Evolutionary conservation across 2,329 filamentous ascomycete species (phyloP), one percentile per base, ranked within the genome.

Genomic region (Rasamsonia emersonii): DNA sequence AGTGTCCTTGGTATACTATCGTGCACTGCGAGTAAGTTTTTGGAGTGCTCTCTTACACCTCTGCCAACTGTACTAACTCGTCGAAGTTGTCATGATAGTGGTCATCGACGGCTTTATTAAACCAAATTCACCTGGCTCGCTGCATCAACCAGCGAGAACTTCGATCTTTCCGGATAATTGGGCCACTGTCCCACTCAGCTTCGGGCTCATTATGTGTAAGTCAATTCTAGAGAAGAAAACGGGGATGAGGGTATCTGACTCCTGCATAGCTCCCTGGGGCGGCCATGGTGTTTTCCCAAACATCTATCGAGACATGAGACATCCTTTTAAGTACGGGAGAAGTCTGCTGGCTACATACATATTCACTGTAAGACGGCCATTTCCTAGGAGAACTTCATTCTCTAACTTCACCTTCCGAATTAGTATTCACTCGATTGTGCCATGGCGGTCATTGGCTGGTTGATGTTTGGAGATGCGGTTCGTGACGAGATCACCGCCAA

Each of bases 391-490:
- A 25, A 19, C 14, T 4, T 30, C 15, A 4, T 16, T 23, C 9
- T 24, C 9, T 35, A 8, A 29, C 25, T 13, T 32, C 36, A 47
- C 38, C 48, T 26, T 19, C 29, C 33, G 18, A 34, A 21, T 13
- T 35, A 82, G 76, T 89, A 85, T 54, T 52, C 84, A 13, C 71
- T 96, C 9, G 89, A 96, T 55, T 70, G 80, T 16, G 73, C 77
- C 27, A 86, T 93, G 53, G 88, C 86, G 16, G 73, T 91, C 26
- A 75, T 83, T 8, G 89, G 91, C 23, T 73, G 91, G 36, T 70
- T 95, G 42, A 96, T 98, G 89, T 98, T 95, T 56, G 89, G 89
- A 39, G 83, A 93, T 45, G 71, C 66, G n/a, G 84, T 94, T 33
- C 73, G 72, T 35, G 88, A 94, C 42, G 86, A 93, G 56, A 79